Percentiles rank a stretch among this genome's conserved stretches.
These are phyloP conservation scores for Metschnikowia colocasiae DNA, from an alignment of 805 yeast species.

Conservation along the genomic window DNA sequence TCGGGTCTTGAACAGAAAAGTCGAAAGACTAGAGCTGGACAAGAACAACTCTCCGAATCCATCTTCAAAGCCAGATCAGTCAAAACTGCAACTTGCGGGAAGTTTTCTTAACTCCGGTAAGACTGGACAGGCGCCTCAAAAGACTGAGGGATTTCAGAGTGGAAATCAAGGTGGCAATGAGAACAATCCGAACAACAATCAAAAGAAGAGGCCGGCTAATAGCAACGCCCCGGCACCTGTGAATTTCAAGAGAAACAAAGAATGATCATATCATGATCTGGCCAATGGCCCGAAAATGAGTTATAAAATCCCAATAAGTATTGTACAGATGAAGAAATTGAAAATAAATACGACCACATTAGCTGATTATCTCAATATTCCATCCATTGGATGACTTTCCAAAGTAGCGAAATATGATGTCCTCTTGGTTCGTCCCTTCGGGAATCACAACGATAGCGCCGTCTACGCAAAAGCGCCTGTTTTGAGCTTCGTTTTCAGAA, in stretches of 20 bases:
- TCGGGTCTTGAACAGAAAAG: slow-evolving; percentile 50
- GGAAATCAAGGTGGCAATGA: neutral
- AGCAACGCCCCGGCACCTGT: slow-evolving; percentile 3
- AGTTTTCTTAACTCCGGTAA: neutral
- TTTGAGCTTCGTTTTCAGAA: slow-evolving; percentile 14
- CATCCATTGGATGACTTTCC: slow-evolving; percentile 13
- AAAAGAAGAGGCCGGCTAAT: slow-evolving; percentile 1
- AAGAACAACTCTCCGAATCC: slow-evolving; percentile 1
- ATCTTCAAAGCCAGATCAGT: neutral
- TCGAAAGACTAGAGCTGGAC: slow-evolving; percentile 44
- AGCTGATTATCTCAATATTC: slow-evolving; percentile 7
- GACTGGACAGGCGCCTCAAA: slow-evolving; percentile 1
- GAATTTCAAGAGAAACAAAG: slow-evolving; percentile 7
- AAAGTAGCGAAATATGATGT: slow-evolving; percentile 5
- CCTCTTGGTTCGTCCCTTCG: slow-evolving; percentile 1
- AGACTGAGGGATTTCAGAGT: slow-evolving; percentile 5
- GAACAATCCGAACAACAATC: neutral
- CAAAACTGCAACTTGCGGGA: neutral
- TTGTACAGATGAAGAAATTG: neutral
- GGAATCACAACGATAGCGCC: slow-evolving; percentile 49
- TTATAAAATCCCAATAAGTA: neutral
- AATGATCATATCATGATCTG: neutral
- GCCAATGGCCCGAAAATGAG: neutral
- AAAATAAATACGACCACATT: neutral
- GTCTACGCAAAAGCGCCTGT: slow-evolving; percentile 63